phyloP scores from a whole-genome alignment of 2,329 filamentous ascomycete genomes.

The Alternaria burnsii region DNA sequence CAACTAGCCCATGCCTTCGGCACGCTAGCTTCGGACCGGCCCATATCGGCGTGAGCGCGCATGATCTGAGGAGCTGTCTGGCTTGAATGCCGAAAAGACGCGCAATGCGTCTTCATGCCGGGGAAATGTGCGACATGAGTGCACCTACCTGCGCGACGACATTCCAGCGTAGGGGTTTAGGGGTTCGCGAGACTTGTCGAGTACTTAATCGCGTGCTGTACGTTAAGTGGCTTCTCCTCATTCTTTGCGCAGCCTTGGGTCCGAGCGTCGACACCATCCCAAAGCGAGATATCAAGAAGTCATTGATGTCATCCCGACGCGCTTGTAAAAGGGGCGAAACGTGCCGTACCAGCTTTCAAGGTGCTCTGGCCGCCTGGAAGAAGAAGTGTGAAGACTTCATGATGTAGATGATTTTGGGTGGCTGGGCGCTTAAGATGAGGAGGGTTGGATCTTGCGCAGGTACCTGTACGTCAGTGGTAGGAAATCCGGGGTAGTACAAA shows the following conservation, averaged over 20 bases:
- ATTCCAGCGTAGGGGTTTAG: neutral
- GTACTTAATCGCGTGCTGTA: neutral
- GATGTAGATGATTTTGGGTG: slow-evolving; percentile 22
- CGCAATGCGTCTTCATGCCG: neutral
- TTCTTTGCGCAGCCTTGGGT: neutral
- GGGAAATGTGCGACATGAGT: neutral
- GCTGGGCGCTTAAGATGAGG: slow-evolving; percentile 10
- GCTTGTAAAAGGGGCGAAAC: neutral
- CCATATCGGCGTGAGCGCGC: slow-evolving; percentile 1
- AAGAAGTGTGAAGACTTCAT: slow-evolving; percentile 13
- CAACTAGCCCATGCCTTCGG: neutral
- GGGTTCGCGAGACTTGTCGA: too few relatives aligned
- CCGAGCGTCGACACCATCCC: slow-evolving; percentile 7
- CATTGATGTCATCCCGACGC: slow-evolving; percentile 21
- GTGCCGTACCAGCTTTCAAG: slow-evolving; percentile 12
- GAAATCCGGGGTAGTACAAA: slow-evolving; percentile 26
- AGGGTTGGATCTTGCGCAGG: slow-evolving; percentile 18
- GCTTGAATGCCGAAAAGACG: neutral
- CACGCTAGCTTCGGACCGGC: slow-evolving; percentile 5
- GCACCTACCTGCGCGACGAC: neutral
- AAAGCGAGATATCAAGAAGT: slow-evolving; percentile 12
- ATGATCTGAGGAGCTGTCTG: neutral
- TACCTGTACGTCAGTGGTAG: slow-evolving; percentile 26
- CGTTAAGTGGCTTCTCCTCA: neutral
- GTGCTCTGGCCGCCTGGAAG: slow-evolving; percentile 1